Evolutionary conservation across 2,329 filamentous ascomycete species (phyloP).

Genomic region (Verticillium dahliae): DNA sequence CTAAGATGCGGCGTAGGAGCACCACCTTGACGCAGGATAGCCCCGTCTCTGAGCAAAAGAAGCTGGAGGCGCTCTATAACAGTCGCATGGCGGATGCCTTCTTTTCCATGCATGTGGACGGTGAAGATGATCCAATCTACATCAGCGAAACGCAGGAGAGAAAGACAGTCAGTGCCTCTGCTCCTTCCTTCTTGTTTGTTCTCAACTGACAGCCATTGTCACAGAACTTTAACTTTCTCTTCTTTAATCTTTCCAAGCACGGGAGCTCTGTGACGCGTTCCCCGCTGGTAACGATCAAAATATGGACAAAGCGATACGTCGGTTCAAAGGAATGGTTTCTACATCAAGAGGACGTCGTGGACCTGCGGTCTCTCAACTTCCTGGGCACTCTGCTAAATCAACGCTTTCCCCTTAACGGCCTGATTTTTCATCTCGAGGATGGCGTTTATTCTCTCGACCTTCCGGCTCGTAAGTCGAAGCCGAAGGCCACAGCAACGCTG

Average conservation of each 20-base stretch:
- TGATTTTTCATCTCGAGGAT: slow-evolving; percentile 80
- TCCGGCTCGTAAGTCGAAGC: slow-evolving; percentile 39
- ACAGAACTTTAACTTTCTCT: slow-evolving; percentile 79
- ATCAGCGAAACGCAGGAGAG: slow-evolving; percentile 75
- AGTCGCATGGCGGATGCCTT: slow-evolving; percentile 78
- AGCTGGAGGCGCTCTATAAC: slow-evolving; percentile 66
- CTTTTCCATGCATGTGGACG: slow-evolving; percentile 72
- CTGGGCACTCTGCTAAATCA: slow-evolving; percentile 66
- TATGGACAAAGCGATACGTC: slow-evolving; percentile 64
- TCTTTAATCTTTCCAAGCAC: slow-evolving; percentile 67
- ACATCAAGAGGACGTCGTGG: slow-evolving; percentile 65
- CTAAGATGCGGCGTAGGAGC: slow-evolving; percentile 37
- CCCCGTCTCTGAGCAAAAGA: slow-evolving; percentile 58
- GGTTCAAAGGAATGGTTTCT: slow-evolving; percentile 35
- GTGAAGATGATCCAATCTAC: slow-evolving; percentile 69
- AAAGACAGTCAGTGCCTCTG: slow-evolving; percentile 51
- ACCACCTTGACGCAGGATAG: slow-evolving; percentile 39
- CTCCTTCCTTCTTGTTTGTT: too few species aligned
- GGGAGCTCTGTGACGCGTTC: slow-evolving; percentile 59
- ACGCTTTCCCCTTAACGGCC: slow-evolving; percentile 71
- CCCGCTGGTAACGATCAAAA: slow-evolving; percentile 57
- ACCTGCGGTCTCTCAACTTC: slow-evolving; percentile 69
- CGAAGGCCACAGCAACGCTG: slow-evolving; percentile 43
- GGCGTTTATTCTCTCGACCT: slow-evolving; percentile 80
- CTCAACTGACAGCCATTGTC: neutral